Conservation (phyloP, 2,329 filamentous ascomycete species). For the Epichloe gansuensis region DNA sequence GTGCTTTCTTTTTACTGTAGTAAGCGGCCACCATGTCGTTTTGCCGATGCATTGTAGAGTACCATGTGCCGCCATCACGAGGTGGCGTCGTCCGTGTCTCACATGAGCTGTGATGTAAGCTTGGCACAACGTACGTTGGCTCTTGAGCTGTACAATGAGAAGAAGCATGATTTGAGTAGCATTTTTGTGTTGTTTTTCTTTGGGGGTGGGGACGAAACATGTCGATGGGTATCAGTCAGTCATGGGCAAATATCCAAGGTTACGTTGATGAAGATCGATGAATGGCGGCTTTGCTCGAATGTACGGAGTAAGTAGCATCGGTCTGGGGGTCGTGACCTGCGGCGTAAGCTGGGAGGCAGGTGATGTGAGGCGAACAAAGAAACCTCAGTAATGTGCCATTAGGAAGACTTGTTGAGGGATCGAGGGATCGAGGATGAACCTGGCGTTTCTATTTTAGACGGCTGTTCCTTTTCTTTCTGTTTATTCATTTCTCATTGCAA, state of each 20-base stretch:
- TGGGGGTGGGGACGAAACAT: no score
- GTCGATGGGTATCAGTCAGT: background rate
- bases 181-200: background rate
- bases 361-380: background rate
- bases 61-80: conserved; percentile 1
- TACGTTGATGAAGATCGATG: background rate
- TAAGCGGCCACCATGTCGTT: background rate
- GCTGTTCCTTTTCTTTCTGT: no score
- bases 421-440: no score
- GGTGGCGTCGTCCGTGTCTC: background rate
- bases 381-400: no score
- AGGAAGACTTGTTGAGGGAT: no score
- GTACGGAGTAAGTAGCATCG: no score
- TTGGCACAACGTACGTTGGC: background rate
- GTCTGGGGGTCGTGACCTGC: conserved; percentile 1
- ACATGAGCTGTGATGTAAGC: conserved; percentile 2
- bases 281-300: background rate
- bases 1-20: background rate
- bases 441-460: no score
- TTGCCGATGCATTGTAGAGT: background rate
- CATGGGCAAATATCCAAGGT: background rate
- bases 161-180: background rate
- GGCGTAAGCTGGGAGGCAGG: background rate
- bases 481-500: no score
- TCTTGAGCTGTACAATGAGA: no score